Percentiles rank a stretch among this genome's conserved stretches.
phyloP scores from a whole-genome alignment of 495 filamentous ascomycete genomes.

The Penicillium verhagenii region DNA sequence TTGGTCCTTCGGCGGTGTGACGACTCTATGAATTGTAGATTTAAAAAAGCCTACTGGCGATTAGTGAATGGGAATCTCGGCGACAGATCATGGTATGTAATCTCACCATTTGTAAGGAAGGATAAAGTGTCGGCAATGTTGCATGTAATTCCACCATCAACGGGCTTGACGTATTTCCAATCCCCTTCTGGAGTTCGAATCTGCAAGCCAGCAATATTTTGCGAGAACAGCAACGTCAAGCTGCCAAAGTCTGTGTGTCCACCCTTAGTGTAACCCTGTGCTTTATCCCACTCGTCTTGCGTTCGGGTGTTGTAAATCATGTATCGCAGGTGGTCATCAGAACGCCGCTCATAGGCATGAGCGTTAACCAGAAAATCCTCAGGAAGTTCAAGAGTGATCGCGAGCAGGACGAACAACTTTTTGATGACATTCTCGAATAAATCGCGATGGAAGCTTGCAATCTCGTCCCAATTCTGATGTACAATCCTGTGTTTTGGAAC shows the following conservation, averaged over 20 bases:
- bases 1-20: conserved; percentile 46
- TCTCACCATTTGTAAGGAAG: conserved; percentile 37
- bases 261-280: conserved; percentile 40
- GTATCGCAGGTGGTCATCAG: conserved; percentile 52
- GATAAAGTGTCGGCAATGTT: conserved; percentile 48
- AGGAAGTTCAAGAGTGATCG: conserved; percentile 53
- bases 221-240: conserved; percentile 54
- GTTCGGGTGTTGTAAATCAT: conserved; percentile 54
- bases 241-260: conserved; percentile 57
- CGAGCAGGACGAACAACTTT: conserved; percentile 36
- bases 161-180: conserved; percentile 50
- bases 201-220: conserved; percentile 54
- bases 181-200: conserved; percentile 42
- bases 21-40: conserved; percentile 49
- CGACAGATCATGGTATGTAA: background rate
- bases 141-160: conserved; percentile 44
- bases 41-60: conserved; percentile 37
- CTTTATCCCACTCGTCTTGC: conserved; percentile 43
- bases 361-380: conserved; percentile 48
- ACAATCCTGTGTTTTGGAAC: conserved; percentile 29
- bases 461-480: conserved; percentile 22
- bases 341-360: conserved; percentile 48
- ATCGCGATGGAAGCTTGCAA: conserved; percentile 24
- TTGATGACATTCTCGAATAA: conserved; percentile 19
- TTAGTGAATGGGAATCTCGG: too few relatives aligned